Evolutionary conservation across 2,329 filamentous ascomycete genomes (phyloP).

Genomic region (Cryphonectria radicalis): DNA sequence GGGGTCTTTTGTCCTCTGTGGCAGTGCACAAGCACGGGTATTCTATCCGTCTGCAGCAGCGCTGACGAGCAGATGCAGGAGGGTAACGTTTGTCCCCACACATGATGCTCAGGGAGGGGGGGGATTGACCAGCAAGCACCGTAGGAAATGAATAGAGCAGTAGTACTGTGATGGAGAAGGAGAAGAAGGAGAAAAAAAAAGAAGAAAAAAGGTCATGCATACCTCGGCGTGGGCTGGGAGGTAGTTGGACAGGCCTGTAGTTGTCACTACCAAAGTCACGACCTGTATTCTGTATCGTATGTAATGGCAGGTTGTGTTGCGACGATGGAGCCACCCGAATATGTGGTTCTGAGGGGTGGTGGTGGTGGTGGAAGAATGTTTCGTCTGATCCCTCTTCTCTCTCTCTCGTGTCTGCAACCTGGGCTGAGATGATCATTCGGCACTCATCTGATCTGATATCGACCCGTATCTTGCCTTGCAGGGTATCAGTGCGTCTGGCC

Average conservation of each 20-base stretch:
- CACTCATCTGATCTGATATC: not conserved
- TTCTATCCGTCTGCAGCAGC: constrained; percentile 3
- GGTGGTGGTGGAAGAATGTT: not conserved
- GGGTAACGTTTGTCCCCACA: not conserved
- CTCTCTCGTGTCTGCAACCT: not conserved
- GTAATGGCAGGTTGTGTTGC: not conserved
- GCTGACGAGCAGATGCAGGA: constrained; percentile 10
- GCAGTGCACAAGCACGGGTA: not conserved
- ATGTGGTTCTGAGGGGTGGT: not conserved
- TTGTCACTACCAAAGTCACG: not conserved
- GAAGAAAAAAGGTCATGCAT: not conserved
- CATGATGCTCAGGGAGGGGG: not conserved
- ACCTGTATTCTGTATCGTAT: not conserved
- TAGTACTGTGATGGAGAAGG: not conserved
- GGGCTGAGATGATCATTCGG: not conserved
- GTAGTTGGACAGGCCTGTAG: not conserved
- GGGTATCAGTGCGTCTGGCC: constrained; percentile 8
- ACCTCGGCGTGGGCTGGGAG: not conserved
- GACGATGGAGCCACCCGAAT: not conserved
- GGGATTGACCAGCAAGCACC: not conserved
- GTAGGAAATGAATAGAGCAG: not conserved
- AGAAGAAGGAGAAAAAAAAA: not conserved
- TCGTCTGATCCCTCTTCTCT: not conserved
- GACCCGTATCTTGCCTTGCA: constrained; percentile 5
- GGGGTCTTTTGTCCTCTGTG: not conserved